Conservation (phyloP, 176 grass and related monocot genomes). For the Musa troglodytarum region DNA sequence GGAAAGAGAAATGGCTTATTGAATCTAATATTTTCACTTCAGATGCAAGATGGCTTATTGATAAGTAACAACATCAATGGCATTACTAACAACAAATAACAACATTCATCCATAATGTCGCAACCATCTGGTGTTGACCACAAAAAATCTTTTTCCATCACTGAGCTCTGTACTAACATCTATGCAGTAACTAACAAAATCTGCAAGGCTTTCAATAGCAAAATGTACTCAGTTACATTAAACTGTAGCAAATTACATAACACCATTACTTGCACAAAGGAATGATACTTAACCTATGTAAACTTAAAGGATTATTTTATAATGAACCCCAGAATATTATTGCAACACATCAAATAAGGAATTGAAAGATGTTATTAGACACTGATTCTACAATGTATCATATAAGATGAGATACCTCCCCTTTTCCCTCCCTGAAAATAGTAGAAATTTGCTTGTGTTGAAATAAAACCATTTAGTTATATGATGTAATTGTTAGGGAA, state of each 20-base stretch:
- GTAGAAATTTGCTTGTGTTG: background rate
- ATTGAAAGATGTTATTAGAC: background rate
- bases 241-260: background rate
- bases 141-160: too few species aligned
- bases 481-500: background rate
- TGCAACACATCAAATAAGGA: background rate
- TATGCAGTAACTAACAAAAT: background rate
- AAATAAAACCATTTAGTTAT: background rate
- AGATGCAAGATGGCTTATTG: background rate
- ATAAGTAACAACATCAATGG: background rate
- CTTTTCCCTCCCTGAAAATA: background rate
- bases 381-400: background rate
- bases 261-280: background rate
- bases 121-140: too few species aligned
- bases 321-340: background rate
- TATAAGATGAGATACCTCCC: background rate
- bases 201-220: background rate
- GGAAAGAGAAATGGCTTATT: background rate
- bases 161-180: too few species aligned
- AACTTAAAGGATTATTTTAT: background rate
- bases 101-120: too few species aligned
- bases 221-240: background rate
- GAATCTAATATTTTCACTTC: background rate
- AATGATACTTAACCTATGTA: background rate
- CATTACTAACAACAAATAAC: too few species aligned